Evolutionary conservation across 1,284 basidiomycete species (phyloP).

Genomic region (Trametes pubescens): DNA sequence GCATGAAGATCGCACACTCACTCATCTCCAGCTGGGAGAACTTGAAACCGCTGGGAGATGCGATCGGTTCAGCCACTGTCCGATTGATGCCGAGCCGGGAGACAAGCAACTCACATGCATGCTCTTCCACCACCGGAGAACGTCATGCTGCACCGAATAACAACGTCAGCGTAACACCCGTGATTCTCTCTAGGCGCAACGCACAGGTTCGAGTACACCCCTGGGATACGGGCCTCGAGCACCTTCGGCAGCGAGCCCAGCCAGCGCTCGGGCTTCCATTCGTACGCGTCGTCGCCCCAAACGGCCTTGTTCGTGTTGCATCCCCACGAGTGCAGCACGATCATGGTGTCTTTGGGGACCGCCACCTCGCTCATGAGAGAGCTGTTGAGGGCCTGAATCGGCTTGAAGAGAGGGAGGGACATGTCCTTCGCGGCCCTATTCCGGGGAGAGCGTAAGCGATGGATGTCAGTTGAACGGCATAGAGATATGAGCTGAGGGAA

Average conservation of each 20-base stretch:
- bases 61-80: not conserved
- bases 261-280: conserved; percentile 36
- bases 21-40: conserved; percentile 47
- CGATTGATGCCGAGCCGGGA: not conserved
- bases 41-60: conserved; percentile 43
- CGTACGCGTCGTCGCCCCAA: conserved; percentile 32
- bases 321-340: conserved; percentile 15
- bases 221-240: conserved; percentile 27
- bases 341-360: conserved; percentile 21
- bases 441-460: not conserved
- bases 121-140: conserved; percentile 43
- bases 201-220: conserved; percentile 33
- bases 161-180: not conserved
- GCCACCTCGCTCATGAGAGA: conserved; percentile 21
- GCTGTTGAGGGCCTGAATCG: conserved; percentile 14
- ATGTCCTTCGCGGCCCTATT: not conserved
- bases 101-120: conserved; percentile 40
- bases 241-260: conserved; percentile 10
- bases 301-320: conserved; percentile 27
- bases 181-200: not conserved
- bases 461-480: not conserved
- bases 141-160: conserved; percentile 13
- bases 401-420: not conserved
- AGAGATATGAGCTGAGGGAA: not conserved
- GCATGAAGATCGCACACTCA: conserved; percentile 26